Evolutionary conservation across 2,329 filamentous ascomycete species (phyloP).

Genomic region (Sarocladium brachiariae): DNA sequence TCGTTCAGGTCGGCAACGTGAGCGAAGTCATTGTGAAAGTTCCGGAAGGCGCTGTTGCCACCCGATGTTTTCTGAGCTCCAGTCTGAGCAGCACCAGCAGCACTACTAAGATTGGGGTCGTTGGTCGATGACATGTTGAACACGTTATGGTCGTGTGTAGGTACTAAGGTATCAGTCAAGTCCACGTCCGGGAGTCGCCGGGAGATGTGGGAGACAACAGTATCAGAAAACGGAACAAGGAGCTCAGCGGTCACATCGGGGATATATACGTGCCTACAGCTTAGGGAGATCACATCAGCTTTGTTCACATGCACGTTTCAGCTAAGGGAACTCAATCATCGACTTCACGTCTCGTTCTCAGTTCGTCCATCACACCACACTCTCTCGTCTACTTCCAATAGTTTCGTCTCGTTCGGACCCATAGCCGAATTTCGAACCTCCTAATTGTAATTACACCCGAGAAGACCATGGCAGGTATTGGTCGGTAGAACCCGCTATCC

Average conservation of each 20-base stretch:
- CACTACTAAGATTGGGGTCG: not conserved
- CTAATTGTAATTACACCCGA: not conserved
- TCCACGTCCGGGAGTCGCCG: not conserved
- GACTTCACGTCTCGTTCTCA: not conserved
- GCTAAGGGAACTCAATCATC: not conserved
- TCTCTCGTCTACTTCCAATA: not conserved
- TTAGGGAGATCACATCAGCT: not conserved
- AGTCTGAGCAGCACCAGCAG: not conserved
- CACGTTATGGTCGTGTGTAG: too few relatives aligned
- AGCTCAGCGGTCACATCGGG: too few relatives aligned
- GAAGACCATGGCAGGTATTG: not conserved
- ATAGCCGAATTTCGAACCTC: not conserved
- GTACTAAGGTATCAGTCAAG: not conserved
- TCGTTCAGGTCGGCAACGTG: conserved; percentile 66
- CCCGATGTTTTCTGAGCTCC: conserved; percentile 44
- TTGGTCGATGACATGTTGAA: not conserved
- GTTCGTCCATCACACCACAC: not conserved
- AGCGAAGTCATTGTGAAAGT: conserved; percentile 68
- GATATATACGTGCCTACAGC: not conserved
- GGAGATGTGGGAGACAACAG: not conserved
- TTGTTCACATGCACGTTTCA: not conserved
- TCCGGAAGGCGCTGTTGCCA: conserved; percentile 66
- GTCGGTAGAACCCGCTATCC: not conserved
- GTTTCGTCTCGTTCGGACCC: not conserved
- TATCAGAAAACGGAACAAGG: not conserved